A percentile compares a stretch with the other conserved stretches of the same genome.
phyloP scores from a whole-genome alignment of 2,329 filamentous ascomycete genomes.

The Paecilomyces variotii region DNA sequence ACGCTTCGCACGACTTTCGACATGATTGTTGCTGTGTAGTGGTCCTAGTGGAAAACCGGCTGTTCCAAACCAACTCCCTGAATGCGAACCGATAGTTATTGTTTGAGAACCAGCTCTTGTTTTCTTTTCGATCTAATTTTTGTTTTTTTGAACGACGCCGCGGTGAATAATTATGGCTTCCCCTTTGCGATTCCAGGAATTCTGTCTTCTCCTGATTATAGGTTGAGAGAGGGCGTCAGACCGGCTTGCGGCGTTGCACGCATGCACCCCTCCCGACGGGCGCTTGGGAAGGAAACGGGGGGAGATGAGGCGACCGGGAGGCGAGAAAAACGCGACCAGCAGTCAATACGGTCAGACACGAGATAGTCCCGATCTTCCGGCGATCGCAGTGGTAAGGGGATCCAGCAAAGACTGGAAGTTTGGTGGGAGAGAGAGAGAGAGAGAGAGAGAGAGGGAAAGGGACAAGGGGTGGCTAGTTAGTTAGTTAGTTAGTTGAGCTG shows the following conservation, averaged over 20 bases:
- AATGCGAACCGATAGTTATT: neutral
- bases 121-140: neutral
- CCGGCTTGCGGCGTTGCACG: neutral
- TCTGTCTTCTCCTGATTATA: neutral
- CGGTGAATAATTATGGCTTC: neutral
- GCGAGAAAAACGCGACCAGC: neutral
- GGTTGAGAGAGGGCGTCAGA: neutral
- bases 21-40: constrained; percentile 48
- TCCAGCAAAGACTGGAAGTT: neutral
- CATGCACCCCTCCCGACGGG: neutral
- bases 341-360: neutral
- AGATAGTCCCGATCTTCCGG: neutral
- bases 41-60: neutral
- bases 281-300: neutral
- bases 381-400: neutral
- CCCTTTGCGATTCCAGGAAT: neutral
- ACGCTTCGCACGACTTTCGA: constrained; percentile 95
- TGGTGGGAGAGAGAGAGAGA: neutral
- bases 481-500: neutral
- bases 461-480: too few species aligned
- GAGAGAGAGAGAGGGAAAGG: too few species aligned
- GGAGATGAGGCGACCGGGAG: neutral
- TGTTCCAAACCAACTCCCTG: neutral
- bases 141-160: neutral
- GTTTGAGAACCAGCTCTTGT: neutral